phyloP scores from a whole-genome alignment of 2,329 filamentous ascomycete genomes.

The Grosmannia clavigera region DNA sequence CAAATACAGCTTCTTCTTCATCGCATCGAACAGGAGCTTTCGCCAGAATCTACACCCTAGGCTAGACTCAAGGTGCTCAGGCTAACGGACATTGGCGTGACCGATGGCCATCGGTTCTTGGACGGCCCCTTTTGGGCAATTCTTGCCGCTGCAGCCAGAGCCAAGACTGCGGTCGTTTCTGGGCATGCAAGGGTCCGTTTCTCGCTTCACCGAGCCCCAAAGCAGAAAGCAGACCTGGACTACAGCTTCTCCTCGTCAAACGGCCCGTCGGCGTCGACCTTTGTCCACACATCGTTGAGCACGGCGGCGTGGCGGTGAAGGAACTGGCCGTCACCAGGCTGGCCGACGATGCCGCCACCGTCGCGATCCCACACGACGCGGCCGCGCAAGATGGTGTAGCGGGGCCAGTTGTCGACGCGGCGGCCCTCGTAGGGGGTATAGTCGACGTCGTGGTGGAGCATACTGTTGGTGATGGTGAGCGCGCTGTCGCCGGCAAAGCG shows the following conservation, averaged over 20 bases:
- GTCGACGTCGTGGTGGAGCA: slow-evolving; percentile 49
- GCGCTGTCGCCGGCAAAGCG: slow-evolving; percentile 13
- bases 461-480: slow-evolving; percentile 33
- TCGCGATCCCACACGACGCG: slow-evolving; percentile 45
- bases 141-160: too few relatives aligned
- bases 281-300: slow-evolving; percentile 14
- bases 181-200: too few relatives aligned
- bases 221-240: too few relatives aligned
- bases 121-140: too few relatives aligned
- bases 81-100: too few relatives aligned
- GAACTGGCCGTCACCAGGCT: slow-evolving; percentile 36
- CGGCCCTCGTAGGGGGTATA: slow-evolving; percentile 51
- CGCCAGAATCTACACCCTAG: too few relatives aligned
- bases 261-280: slow-evolving; percentile 8
- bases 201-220: too few relatives aligned
- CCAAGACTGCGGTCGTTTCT: too few relatives aligned
- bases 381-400: slow-evolving; percentile 47
- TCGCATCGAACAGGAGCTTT: too few relatives aligned
- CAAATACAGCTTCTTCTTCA: too few relatives aligned
- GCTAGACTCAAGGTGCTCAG: too few relatives aligned
- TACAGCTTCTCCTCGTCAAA: slow-evolving; percentile 13
- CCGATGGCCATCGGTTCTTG: too few relatives aligned
- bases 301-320: slow-evolving; percentile 24
- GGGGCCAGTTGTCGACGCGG: slow-evolving; percentile 45
- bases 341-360: slow-evolving; percentile 34